Conservation (phyloP, 805 yeast species). For the Candida ficus region DNA sequence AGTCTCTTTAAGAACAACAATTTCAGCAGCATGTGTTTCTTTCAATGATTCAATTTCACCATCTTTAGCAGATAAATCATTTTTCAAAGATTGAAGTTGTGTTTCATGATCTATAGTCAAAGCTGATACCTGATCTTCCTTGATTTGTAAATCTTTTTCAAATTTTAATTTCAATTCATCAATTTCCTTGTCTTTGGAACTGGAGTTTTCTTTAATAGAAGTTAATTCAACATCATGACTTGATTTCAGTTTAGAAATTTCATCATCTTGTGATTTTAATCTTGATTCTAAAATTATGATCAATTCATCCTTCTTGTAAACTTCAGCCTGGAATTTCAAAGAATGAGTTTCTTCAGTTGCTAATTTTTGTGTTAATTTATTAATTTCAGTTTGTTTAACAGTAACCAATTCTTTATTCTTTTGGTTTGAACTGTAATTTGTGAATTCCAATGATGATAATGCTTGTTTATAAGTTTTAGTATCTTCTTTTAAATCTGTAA, state of each 20-base stretch:
- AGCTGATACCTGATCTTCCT: slow-evolving; percentile 4
- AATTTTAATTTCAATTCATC: slow-evolving; percentile 11
- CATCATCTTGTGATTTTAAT: not conserved
- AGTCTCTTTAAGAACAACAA: not conserved
- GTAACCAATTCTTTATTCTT: not conserved
- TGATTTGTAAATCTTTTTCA: not conserved
- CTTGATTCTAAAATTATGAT: not conserved
- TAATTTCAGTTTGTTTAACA: slow-evolving; percentile 2
- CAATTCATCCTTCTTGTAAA: not conserved
- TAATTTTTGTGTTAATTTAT: not conserved
- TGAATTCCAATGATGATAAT: slow-evolving; percentile 13
- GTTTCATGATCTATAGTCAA: slow-evolving; percentile 4
- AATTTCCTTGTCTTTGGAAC: slow-evolving; percentile 1
- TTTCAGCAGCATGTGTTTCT: not conserved
- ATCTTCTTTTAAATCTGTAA: slow-evolving; percentile 11
- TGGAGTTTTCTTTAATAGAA: not conserved
- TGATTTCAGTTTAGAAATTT: not conserved
- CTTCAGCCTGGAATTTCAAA: not conserved
- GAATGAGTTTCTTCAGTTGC: not conserved
- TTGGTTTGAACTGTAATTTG: slow-evolving; percentile 4
- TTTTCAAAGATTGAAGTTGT: not conserved
- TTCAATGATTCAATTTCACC: not conserved
- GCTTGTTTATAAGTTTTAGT: slow-evolving; percentile 13
- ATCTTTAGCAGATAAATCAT: not conserved
- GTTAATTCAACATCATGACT: not conserved